A percentile compares a stretch with the other conserved stretches of the same genome.
These are phyloP conservation scores for Brassica juncea DNA, from an alignment of 345 rosid genomes.

Conservation along the genomic window DNA sequence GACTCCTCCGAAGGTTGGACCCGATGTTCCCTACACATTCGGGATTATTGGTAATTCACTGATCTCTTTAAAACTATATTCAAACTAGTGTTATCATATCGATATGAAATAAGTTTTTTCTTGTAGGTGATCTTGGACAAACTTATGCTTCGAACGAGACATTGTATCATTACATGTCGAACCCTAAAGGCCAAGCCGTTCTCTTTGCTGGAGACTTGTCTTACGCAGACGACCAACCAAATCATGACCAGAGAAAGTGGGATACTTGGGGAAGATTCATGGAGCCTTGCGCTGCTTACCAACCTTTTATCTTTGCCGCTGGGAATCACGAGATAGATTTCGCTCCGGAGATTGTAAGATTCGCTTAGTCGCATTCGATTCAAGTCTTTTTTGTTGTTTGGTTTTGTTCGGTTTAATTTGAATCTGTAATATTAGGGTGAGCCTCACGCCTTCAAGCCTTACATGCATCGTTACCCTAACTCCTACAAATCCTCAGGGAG, in stretches of 20 bases:
- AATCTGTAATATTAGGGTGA: constrained; percentile 36
- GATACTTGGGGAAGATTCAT: constrained; percentile 50
- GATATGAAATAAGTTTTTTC: background rate
- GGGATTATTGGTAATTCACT: constrained; percentile 58
- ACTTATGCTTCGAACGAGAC: constrained; percentile 53
- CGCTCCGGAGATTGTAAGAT: constrained; percentile 46
- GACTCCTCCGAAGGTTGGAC: constrained; percentile 63
- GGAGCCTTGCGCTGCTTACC: constrained; percentile 53
- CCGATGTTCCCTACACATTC: constrained; percentile 67
- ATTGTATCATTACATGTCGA: constrained; percentile 47
- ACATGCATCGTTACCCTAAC: constrained; percentile 35
- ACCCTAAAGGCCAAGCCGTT: constrained; percentile 52
- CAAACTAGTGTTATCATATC: background rate
- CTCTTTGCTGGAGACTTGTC: constrained; percentile 54
- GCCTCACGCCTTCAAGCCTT: constrained; percentile 46
- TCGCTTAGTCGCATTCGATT: background rate
- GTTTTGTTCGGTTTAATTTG: background rate
- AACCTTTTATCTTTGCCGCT: constrained; percentile 54
- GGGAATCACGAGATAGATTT: constrained; percentile 54
- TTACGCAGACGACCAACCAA: constrained; percentile 49
- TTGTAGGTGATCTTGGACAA: constrained; percentile 60
- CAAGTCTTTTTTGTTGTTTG: background rate
- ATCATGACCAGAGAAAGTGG: constrained; percentile 52
- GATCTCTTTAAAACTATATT: background rate
- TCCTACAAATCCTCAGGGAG: constrained; percentile 47